Evolutionary conservation across 139 green algal species (phyloP), one percentile per base, ranked within the genome.

Genomic region (Picochlorum sp.): DNA sequence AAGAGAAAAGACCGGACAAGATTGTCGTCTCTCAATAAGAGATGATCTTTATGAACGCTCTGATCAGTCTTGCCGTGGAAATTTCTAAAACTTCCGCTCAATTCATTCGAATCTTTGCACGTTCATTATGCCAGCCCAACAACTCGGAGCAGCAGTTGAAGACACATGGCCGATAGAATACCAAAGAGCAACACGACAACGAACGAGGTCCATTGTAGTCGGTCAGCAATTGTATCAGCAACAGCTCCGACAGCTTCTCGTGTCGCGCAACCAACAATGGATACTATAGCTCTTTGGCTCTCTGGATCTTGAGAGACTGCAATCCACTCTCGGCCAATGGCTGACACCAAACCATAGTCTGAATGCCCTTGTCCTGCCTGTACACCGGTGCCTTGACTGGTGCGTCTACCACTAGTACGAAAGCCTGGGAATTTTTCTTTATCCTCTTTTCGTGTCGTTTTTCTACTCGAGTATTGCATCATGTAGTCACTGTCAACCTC

Each of bases 241-340:
- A 55, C 60, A 0, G 28, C 60, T 13, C 24, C 60, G 14, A 25
- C 28, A 0, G n/a, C 25, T 49, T 67, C 60, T 20, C 50, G 26
- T 13, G 60, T 40, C 4, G 47, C 30, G 8, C 37, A 25, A 24
- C 60, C 60, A 8, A 59, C 67, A 2, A 63, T 53, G 2, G 59
- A 30, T 4, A 36, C 66, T 52, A 74, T 55, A 16, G 61, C 43
- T 3, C 36, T 28, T n/a, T 60, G 51, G 2, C 59, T 59, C 12
- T 69, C 22, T 2, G 53, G 61, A 53, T 74, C 54, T 59, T 61
- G 54, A 22, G 36, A 59, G 37, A 74, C 39, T 40, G 61, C 39
- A 30, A 62, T n/a, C 24, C 30, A 60, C 39, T 73, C 57, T 50
- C 51, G 57, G 28, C 57, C 57, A 14, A 73, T 20, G 0, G 49